Conservation (phyloP, 2,329 filamentous ascomycete genomes). For the Exophiala oligosperma region DNA sequence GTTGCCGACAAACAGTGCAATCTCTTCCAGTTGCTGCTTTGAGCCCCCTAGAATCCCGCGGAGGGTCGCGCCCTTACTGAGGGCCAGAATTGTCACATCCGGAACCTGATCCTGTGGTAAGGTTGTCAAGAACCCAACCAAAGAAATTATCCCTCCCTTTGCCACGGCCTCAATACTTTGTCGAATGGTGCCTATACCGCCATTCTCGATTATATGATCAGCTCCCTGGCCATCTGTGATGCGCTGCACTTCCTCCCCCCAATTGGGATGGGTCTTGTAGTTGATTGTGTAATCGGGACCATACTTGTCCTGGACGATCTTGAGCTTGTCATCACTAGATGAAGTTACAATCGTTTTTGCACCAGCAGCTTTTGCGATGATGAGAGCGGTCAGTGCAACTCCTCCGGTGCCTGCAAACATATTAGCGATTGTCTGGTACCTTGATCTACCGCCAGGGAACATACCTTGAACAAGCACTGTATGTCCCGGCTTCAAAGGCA, state of each 20-base stretch:
- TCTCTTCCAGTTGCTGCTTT: slow-evolving; percentile 50
- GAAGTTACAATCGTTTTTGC: slow-evolving; percentile 52
- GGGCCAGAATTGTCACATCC: slow-evolving; percentile 60
- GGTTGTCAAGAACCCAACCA: slow-evolving; percentile 20
- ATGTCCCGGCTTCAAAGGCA: slow-evolving; percentile 42
- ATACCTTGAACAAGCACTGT: slow-evolving; percentile 38
- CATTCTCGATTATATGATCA: slow-evolving; percentile 43
- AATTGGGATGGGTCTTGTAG: slow-evolving; percentile 48
- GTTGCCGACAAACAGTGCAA: slow-evolving; percentile 44
- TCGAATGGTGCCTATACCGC: slow-evolving; percentile 42
- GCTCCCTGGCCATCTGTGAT: slow-evolving; percentile 48
- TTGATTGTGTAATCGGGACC: slow-evolving; percentile 52
- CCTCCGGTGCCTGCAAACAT: slow-evolving; percentile 46
- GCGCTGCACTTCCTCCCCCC: slow-evolving; percentile 46
- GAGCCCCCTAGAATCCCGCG: slow-evolving; percentile 65
- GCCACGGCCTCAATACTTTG: slow-evolving; percentile 49
- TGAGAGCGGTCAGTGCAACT: slow-evolving; percentile 46
- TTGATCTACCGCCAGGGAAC: slow-evolving; percentile 2
- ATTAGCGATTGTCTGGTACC: not conserved
- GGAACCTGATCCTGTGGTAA: slow-evolving; percentile 51
- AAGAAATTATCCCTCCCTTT: slow-evolving; percentile 45
- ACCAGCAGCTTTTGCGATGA: slow-evolving; percentile 49
- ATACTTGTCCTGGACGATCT: slow-evolving; percentile 35
- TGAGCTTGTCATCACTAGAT: slow-evolving; percentile 52
- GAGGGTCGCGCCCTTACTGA: slow-evolving; percentile 53